Evolutionary conservation across 768 basidiomycete species (phyloP), one percentile per base, ranked within the genome.

Genomic region (Cyathus striatus): DNA sequence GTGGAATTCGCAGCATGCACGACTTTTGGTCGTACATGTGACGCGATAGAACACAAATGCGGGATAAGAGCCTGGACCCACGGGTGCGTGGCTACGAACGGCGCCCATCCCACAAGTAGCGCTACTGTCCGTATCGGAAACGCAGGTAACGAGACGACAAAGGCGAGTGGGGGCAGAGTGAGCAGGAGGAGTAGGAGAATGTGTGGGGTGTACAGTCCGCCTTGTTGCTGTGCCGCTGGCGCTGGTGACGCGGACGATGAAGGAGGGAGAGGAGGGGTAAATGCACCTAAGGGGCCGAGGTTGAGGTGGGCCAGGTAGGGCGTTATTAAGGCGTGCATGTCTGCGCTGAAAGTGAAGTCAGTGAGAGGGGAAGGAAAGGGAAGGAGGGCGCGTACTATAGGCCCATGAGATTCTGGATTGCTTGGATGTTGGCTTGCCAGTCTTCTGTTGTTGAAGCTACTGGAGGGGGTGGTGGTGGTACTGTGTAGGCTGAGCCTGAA

Each of bases 391-490:
- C 86, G 49, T 62, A 91, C 87, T 83, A 65, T 5, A 75, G 64
- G 5, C 90, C 90, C 90, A 94, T 93, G 23, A 94, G 75, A 50
- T 94, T 94, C 57, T 94, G 92, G 22, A 94, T 86, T 1, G 75
- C 90, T 62, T 93, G 90, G 2, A 94, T 65, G 49, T 93, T 95
- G 13, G 86, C 84, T 47, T 86, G 83, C 83, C 89, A 93, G 45
- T 88, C 85, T 0, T 81, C 73, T 9, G 79, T 77, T 3, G 81
- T 84, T 52, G 90, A 86, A 3, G 73, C 54, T 1, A 70, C 54
- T 16, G 66, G 62, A 13, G 65, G 56, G 6, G 63, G 64, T 0
- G 60, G 57, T 2, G 69, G 57, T 2, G 69, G 60, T 18, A 27
- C 40, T 4, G 41, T n/a, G 5, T 13, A 39, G 42, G 13, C 26